Evolutionary conservation across 768 basidiomycete species (phyloP), one percentile per base, ranked within the genome.

Genomic region (Dioszegia crocea): DNA sequence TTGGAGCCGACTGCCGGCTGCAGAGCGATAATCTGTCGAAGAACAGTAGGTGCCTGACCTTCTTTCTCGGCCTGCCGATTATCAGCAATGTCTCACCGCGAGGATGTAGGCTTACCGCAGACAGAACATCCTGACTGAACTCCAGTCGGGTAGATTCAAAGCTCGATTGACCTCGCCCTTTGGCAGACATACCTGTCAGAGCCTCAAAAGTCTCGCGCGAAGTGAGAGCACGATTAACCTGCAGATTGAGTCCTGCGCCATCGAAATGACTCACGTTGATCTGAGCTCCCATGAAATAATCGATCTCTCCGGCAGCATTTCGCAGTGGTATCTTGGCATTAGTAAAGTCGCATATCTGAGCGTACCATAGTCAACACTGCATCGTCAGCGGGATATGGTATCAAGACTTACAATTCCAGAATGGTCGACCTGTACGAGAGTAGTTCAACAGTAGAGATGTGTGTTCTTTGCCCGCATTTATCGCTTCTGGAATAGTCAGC

Each of bases 321-420:
- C 39, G 54, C 29, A 65, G 48, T 2, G 60, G 64, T 1, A 65
- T 65, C 64, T 61, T n/a, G 3, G 3, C 11, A 27, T 23, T n/a
- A 43, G 26, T 31, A 1, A 39, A 11, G 26, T 12, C 27, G 45
- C n/a, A 43, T 16, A 14, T 10, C 30, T 21, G 8, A 26, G 29
- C 54, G n/a, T 36, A 65, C 60, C 64, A 65, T 65, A 19, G 57
- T 61, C 29, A 65, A 27, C 31, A 61, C 60, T 65, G 43, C 14
- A 19, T 38, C 17, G 11, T 45, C 21, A 36, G 17, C 33, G 24
- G 11, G 51, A 56, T 12, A 19, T 44, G 10, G 24, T 30, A 31
- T 17, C n/a, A 39, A 21, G 11, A 64, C 63, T 54, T 41, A 65
- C 64, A 44, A 26, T 65, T 65, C 64, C 64, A 65, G 54, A 65